Conservation (phyloP, 2,329 filamentous ascomycete species). For the Grosmannia serpens region DNA sequence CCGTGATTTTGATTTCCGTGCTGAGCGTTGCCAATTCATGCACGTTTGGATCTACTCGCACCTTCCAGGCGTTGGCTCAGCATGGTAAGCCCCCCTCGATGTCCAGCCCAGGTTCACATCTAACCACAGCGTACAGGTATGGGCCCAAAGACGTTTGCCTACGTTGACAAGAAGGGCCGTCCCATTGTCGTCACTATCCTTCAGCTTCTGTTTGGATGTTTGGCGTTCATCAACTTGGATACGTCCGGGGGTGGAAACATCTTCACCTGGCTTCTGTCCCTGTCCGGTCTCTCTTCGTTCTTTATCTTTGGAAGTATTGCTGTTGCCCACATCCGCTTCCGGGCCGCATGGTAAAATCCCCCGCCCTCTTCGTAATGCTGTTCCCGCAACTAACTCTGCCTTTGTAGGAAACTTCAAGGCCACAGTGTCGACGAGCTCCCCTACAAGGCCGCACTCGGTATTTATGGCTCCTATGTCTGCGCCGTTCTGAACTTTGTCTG, state of each 20-base stretch:
- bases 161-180: slow-evolving; percentile 50
- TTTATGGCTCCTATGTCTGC: background rate
- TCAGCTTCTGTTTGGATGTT: slow-evolving; percentile 41
- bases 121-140: slow-evolving; percentile 9
- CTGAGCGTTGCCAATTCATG: slow-evolving; percentile 40
- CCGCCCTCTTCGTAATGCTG: background rate
- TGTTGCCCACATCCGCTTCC: slow-evolving; percentile 54
- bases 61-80: slow-evolving; percentile 36
- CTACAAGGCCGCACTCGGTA: background rate
- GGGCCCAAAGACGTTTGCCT: slow-evolving; percentile 44
- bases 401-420: slow-evolving; percentile 20
- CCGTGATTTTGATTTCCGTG: slow-evolving; percentile 37
- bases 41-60: slow-evolving; percentile 38
- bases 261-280: slow-evolving; percentile 56
- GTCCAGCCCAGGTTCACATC: background rate
- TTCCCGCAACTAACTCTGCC: background rate
- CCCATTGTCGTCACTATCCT: slow-evolving; percentile 43
- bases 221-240: slow-evolving; percentile 42
- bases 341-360: slow-evolving; percentile 36
- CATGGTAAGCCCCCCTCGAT: slow-evolving; percentile 19
- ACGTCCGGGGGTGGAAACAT: slow-evolving; percentile 29
- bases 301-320: slow-evolving; percentile 66
- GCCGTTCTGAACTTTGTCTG: background rate
- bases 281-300: slow-evolving; percentile 61
- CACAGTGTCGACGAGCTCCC: slow-evolving; percentile 6